phyloP scores from a whole-genome alignment of 306 rosid species.

The Acacia melanoxylon region DNA sequence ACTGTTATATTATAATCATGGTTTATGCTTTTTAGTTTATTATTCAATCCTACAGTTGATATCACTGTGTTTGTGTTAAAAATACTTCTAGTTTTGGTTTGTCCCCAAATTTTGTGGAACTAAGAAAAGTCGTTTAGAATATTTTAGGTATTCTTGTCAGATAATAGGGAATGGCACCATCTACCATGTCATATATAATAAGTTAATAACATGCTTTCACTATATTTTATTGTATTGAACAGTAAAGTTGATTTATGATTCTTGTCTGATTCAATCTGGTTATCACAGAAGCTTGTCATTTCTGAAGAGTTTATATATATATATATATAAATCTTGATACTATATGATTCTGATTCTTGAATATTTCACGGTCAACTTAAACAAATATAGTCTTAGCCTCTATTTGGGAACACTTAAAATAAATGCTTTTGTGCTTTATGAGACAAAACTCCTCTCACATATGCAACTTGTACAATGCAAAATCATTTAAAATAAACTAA shows the following conservation, averaged over 20 bases:
- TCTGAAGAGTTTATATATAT: not conserved
- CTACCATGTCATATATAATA: not conserved
- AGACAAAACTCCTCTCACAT: too few relatives aligned
- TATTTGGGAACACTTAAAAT: too few relatives aligned
- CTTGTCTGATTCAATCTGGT: slow-evolving; percentile 17
- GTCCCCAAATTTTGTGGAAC: slow-evolving; percentile 19
- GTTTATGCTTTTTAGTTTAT: slow-evolving; percentile 9
- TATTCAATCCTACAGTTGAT: not conserved
- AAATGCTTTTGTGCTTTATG: too few relatives aligned
- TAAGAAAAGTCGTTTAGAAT: slow-evolving; percentile 15
- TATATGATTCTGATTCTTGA: slow-evolving; percentile 3
- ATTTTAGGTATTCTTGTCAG: not conserved
- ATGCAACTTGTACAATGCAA: too few relatives aligned
- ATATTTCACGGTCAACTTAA: slow-evolving; percentile 1
- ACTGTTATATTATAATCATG: slow-evolving; percentile 3
- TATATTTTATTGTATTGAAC: slow-evolving; percentile 11
- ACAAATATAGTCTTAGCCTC: not conserved
- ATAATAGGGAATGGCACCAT: slow-evolving; percentile 1
- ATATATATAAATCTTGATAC: not conserved
- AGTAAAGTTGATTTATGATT: slow-evolving; percentile 23
- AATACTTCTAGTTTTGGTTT: not conserved
- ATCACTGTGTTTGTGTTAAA: not conserved
- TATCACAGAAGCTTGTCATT: not conserved
- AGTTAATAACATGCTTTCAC: not conserved
- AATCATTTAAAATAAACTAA: too few relatives aligned